phyloP scores from a whole-genome alignment of 2,329 filamentous ascomycete genomes.

The Keithomyces neogunnii region DNA sequence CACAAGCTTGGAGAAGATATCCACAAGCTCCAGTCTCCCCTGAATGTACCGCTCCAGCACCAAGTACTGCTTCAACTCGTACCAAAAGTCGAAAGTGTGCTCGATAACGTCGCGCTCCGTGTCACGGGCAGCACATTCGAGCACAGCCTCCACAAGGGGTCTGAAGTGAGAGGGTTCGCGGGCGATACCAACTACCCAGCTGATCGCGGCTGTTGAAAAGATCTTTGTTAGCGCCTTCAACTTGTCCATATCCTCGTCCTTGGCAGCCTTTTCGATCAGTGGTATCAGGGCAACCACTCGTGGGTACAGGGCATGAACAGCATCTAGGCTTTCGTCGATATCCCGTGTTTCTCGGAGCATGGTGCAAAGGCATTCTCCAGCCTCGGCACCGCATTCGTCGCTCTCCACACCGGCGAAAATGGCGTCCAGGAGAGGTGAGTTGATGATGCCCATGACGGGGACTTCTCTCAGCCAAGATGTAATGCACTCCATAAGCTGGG shows the following conservation, averaged over 20 bases:
- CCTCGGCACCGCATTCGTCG: conserved; percentile 74
- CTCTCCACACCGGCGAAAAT: conserved; percentile 70
- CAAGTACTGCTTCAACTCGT: conserved; percentile 93
- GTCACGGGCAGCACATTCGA: conserved; percentile 87
- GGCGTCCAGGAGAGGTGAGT: conserved; percentile 74
- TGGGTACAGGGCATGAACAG: conserved; percentile 77
- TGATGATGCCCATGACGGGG: conserved; percentile 71
- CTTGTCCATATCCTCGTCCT: conserved; percentile 74
- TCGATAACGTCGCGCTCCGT: conserved; percentile 85
- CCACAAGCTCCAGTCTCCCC: conserved; percentile 66
- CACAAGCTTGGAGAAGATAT: conserved; percentile 81
- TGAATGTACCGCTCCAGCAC: conserved; percentile 84
- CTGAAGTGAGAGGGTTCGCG: conserved; percentile 75
- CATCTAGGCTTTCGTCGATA: conserved; percentile 78
- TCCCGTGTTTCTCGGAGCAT: conserved; percentile 89
- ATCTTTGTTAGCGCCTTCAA: conserved; percentile 86
- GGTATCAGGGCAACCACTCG: conserved; percentile 68
- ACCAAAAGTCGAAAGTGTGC: conserved; percentile 96
- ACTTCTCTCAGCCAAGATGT: conserved; percentile 96
- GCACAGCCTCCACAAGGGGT: conserved; percentile 75
- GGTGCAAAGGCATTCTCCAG: conserved; percentile 85
- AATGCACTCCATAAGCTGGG: conserved; percentile 87
- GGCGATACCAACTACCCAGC: conserved; percentile 89
- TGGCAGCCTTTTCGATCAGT: conserved; percentile 65
- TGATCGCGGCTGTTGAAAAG: conserved; percentile 86